phyloP scores from a whole-genome alignment of 345 rosid species.

The Atalantia buxifolia region DNA sequence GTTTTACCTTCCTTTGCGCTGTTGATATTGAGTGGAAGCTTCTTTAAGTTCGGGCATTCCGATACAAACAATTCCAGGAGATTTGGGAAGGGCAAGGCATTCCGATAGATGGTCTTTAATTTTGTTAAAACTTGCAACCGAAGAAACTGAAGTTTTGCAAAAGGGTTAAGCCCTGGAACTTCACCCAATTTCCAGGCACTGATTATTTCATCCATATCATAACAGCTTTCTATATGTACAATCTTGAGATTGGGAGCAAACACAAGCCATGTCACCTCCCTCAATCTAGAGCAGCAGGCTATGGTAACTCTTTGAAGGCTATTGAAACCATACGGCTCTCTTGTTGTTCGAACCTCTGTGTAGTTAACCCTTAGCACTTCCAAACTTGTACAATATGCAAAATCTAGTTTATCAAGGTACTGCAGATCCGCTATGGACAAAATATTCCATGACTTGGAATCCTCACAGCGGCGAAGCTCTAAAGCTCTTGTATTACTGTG shows the following conservation, averaged over 20 bases:
- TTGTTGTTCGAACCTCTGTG: not conserved
- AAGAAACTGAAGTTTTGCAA: constrained; percentile 7
- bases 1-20: not conserved
- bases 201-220: not conserved
- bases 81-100: constrained; percentile 1
- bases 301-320: not conserved
- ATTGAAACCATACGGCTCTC: not conserved
- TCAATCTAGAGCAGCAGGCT: not conserved
- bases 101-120: constrained; percentile 2
- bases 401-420: not conserved
- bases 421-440: not conserved
- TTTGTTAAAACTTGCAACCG: not conserved
- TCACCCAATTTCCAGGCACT: not conserved
- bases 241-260: not conserved
- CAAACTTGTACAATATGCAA: not conserved
- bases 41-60: not conserved
- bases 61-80: not conserved
- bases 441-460: not conserved
- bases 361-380: not conserved
- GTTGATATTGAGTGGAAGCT: not conserved
- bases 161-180: not conserved
- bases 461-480: not conserved
- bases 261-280: not conserved
- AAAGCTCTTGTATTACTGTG: not conserved
- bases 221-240: not conserved